These are phyloP conservation scores for Cicer cuneatum DNA, from an alignment of 306 rosid genomes.

Conservation along the genomic window DNA sequence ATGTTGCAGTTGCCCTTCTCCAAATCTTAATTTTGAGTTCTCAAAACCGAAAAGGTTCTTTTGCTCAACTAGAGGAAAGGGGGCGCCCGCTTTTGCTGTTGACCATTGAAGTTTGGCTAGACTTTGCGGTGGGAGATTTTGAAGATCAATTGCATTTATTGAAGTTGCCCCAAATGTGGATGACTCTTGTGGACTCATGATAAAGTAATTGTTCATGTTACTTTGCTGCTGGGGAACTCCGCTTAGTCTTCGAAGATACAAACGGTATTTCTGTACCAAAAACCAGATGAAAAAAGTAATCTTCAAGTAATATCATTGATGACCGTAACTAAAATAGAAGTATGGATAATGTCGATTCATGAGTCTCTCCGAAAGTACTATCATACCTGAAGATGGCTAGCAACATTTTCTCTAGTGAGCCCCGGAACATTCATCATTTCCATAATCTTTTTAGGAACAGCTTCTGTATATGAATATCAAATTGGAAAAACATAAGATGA, in stretches of 20 bases:
- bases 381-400: conserved; percentile 97
- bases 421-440: conserved; percentile 99
- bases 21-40: conserved; percentile 76
- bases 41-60: conserved; percentile 90
- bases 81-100: conserved; percentile 56
- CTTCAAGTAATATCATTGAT: conserved; percentile 33
- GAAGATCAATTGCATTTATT: conserved; percentile 80
- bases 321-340: conserved; percentile 15
- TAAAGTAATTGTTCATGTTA: conserved; percentile 65
- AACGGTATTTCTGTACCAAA: conserved; percentile 82
- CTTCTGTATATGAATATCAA: conserved; percentile 64
- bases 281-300: conserved; percentile 35
- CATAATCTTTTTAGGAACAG: conserved; percentile 95
- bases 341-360: conserved; percentile 12
- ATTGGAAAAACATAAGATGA: conserved; percentile 33
- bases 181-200: conserved; percentile 68
- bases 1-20: conserved; percentile 78
- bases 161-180: conserved; percentile 65
- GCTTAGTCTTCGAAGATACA: conserved; percentile 90
- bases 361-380: background rate
- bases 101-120: conserved; percentile 89
- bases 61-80: conserved; percentile 72
- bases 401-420: conserved; percentile 97
- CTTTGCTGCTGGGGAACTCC: conserved; percentile 79
- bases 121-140: conserved; percentile 77